Conservation (phyloP, 108 stramenopile genomes). For the Stephanodiscus triporus region DNA sequence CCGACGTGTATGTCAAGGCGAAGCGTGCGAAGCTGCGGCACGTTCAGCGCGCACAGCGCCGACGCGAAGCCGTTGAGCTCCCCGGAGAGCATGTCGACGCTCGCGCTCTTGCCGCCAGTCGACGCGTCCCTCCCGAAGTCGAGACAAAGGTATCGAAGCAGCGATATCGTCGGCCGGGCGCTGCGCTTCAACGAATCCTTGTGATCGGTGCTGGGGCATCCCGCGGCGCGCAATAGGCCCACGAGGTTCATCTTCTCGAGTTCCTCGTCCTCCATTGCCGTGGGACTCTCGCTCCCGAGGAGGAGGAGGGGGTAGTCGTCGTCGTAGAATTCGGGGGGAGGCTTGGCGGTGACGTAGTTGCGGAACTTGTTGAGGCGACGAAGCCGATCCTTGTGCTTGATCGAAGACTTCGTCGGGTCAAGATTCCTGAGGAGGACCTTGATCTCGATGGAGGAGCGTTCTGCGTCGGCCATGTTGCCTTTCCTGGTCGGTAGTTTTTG, state of each 20-base stretch:
- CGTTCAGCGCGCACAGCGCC: conserved; percentile 62
- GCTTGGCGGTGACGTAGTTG: conserved; percentile 67
- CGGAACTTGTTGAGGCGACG: conserved; percentile 82
- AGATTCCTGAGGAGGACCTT: conserved; percentile 71
- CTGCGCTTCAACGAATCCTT: conserved; percentile 75
- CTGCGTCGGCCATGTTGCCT: conserved; percentile 46
- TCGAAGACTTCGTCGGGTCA: conserved; percentile 64
- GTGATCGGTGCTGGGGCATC: conserved; percentile 66
- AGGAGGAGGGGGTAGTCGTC: conserved; percentile 81
- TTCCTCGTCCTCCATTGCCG: conserved; percentile 67
- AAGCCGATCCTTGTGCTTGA: conserved; percentile 86
- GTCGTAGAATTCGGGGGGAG: conserved; percentile 87
- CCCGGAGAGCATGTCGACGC: conserved; percentile 1
- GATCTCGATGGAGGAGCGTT: conserved; percentile 70
- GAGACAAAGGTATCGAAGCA: conserved; percentile 76
- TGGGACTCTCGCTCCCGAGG: conserved; percentile 70
- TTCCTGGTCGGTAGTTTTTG: too few species aligned
- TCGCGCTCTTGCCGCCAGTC: background rate
- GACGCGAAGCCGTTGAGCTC: conserved; percentile 69
- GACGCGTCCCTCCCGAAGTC: conserved; percentile 47
- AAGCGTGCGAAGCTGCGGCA: conserved; percentile 61
- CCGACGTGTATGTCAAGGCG: conserved; percentile 76
- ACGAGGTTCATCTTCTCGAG: conserved; percentile 47
- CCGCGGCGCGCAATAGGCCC: conserved; percentile 79
- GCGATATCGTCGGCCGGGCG: conserved; percentile 73